Conservation (phyloP, 306 rosid species). For the Rubus idaeus region DNA sequence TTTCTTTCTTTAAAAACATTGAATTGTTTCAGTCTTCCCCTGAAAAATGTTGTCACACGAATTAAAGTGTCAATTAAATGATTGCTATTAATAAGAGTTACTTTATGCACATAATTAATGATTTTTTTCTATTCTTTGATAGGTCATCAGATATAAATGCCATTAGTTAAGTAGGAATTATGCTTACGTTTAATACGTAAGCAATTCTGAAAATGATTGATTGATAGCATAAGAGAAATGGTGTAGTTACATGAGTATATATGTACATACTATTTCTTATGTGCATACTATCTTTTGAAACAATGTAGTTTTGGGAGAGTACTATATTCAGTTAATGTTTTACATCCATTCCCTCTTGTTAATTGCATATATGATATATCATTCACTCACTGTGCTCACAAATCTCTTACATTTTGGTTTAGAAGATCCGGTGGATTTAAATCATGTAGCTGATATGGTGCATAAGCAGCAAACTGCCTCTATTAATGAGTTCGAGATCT, state of each 20-base stretch:
- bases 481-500: conserved; percentile 77
- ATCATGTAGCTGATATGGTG: conserved; percentile 70
- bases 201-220: background rate
- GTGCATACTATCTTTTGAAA: background rate
- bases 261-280: no score
- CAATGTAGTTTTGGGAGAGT: background rate
- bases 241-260: background rate
- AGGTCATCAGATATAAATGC: background rate
- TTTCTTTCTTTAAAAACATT: background rate
- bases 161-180: background rate
- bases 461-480: conserved; percentile 70
- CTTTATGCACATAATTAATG: background rate
- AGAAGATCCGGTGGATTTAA: conserved; percentile 47
- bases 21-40: background rate
- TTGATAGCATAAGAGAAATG: background rate
- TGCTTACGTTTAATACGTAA: background rate
- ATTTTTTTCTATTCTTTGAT: background rate
- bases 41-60: background rate
- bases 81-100: background rate
- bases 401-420: conserved; percentile 46
- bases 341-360: conserved; percentile 8
- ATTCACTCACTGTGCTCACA: conserved; percentile 22
- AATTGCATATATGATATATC: background rate
- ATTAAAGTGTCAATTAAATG: background rate
- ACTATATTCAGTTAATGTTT: conserved; percentile 4